Evolutionary conservation across 2,329 filamentous ascomycete species (phyloP).

Genomic region (Penicillium verrucosum): DNA sequence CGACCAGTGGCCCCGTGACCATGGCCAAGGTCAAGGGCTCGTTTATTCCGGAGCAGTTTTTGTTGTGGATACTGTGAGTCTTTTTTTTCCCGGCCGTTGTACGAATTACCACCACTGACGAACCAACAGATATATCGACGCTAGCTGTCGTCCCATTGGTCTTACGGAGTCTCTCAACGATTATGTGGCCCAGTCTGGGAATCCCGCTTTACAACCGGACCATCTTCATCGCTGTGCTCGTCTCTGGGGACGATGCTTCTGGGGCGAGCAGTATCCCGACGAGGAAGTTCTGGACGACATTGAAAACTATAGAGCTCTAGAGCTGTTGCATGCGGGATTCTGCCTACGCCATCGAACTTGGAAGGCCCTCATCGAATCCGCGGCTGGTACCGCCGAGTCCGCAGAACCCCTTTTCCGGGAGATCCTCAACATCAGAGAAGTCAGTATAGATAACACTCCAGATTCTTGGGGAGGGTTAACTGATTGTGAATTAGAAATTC

Average conservation of each 20-base stretch:
- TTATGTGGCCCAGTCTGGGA: slow-evolving; percentile 31
- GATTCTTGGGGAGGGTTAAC: background rate
- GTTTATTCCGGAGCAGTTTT: slow-evolving; percentile 36
- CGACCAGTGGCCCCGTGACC: slow-evolving; percentile 9
- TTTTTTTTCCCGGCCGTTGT: background rate
- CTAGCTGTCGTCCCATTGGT: slow-evolving; percentile 29
- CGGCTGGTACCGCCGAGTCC: slow-evolving; percentile 13
- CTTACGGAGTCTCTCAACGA: slow-evolving; percentile 33
- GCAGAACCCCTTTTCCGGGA: slow-evolving; percentile 24
- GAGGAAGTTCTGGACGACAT: slow-evolving; percentile 39
- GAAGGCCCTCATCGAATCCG: slow-evolving; percentile 25
- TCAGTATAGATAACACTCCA: slow-evolving; percentile 3
- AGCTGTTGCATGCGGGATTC: slow-evolving; percentile 32
- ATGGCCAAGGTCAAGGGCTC: slow-evolving; percentile 27
- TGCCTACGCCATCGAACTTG: slow-evolving; percentile 31
- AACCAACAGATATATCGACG: slow-evolving; percentile 28
- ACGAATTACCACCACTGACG: background rate
- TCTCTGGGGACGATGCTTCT: slow-evolving; percentile 37
- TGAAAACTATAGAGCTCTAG: slow-evolving; percentile 37
- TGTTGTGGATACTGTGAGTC: slow-evolving; percentile 36
- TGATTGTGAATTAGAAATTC: slow-evolving; percentile 27
- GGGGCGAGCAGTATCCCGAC: slow-evolving; percentile 38
- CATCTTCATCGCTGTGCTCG: slow-evolving; percentile 34
- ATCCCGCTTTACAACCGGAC: slow-evolving; percentile 33
- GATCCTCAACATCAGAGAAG: slow-evolving; percentile 27